These are phyloP conservation scores for Yamadazyma spencermartinsiae DNA, from an alignment of 1,139 yeast species.

Conservation along the genomic window DNA sequence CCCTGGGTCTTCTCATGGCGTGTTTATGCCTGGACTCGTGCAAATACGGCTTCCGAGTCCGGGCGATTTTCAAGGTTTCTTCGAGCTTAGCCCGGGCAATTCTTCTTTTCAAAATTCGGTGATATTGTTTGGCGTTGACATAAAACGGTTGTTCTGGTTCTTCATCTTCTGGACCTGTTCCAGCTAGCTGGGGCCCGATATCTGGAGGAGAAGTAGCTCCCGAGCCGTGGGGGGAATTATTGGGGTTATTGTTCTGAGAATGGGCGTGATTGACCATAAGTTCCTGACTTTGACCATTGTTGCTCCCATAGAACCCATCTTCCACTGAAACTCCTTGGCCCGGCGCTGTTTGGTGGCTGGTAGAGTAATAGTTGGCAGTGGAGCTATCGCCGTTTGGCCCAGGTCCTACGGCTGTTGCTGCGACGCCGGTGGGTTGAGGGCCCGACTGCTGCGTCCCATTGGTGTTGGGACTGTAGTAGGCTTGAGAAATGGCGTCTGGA, in stretches of 20 bases:
- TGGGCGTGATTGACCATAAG: too few species aligned
- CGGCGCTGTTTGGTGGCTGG: too few species aligned
- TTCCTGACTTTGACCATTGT: too few species aligned
- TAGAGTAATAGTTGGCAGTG: too few species aligned
- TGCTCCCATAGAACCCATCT: too few species aligned
- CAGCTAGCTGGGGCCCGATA: constrained; percentile 4
- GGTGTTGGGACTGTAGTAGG: constrained; percentile 28
- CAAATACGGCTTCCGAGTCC: constrained; percentile 90
- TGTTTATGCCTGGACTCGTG: constrained; percentile 98
- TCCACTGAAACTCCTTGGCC: too few species aligned
- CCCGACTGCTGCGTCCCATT: too few species aligned
- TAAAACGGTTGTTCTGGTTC: constrained; percentile 84
- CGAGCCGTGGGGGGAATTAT: too few species aligned
- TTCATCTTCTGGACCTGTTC: constrained; percentile 10
- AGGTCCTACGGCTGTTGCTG: too few species aligned
- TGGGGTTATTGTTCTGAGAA: too few species aligned
- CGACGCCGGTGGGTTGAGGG: too few species aligned
- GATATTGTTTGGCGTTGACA: constrained; percentile 97
- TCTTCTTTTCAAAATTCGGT: constrained; percentile 88
- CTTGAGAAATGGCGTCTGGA: constrained; percentile 28
- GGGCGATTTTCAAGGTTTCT: constrained; percentile 80
- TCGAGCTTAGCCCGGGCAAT: constrained; percentile 92
- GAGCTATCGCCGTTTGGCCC: too few species aligned
- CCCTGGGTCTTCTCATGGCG: constrained; percentile 98
- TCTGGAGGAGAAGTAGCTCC: not conserved